Percentiles rank a stretch among this genome's conserved stretches.
Conservation (phyloP, 2,329 filamentous ascomycete genomes). For the Verticillium tricorpus region DNA sequence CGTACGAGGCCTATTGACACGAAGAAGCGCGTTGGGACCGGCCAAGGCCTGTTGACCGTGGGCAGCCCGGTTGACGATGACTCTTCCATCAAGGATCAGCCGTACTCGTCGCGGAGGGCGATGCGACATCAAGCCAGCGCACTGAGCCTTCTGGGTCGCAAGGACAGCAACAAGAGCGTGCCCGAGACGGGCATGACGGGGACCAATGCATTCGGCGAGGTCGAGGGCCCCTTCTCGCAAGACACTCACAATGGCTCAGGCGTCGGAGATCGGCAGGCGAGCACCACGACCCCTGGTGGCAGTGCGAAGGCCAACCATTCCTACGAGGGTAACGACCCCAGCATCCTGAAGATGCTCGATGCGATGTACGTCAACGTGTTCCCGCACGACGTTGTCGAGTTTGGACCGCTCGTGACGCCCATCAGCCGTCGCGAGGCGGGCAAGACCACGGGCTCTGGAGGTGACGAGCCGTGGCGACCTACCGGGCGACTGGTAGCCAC, state of each 20-base stretch:
- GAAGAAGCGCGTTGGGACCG: slow-evolving; percentile 28
- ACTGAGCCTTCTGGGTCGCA: slow-evolving; percentile 53
- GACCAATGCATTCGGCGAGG: slow-evolving; percentile 54
- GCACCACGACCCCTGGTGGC: slow-evolving; percentile 17
- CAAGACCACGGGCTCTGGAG: slow-evolving; percentile 45
- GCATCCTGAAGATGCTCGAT: slow-evolving; percentile 68
- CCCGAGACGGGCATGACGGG: slow-evolving; percentile 57
- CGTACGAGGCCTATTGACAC: slow-evolving; percentile 31
- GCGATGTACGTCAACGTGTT: slow-evolving; percentile 76
- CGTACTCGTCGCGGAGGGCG: slow-evolving; percentile 37
- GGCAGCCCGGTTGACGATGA: slow-evolving; percentile 27
- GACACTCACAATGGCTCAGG: slow-evolving; percentile 24
- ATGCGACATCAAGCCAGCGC: slow-evolving; percentile 57
- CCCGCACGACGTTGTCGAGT: slow-evolving; percentile 59
- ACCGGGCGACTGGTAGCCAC: slow-evolving; percentile 80
- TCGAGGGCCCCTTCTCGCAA: slow-evolving; percentile 51
- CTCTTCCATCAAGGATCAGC: slow-evolving; percentile 31
- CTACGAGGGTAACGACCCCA: slow-evolving; percentile 75
- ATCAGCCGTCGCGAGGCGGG: slow-evolving; percentile 50
- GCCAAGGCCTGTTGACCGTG: slow-evolving; percentile 16
- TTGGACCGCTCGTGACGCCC: slow-evolving; percentile 77
- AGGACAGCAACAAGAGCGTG: slow-evolving; percentile 52
- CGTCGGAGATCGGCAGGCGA: slow-evolving; percentile 19
- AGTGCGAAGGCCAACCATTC: slow-evolving; percentile 56
- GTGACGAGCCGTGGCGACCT: slow-evolving; percentile 71